Conservation (phyloP, 371 early-diverging fungal species). For the Blakeslea trispora region DNA sequence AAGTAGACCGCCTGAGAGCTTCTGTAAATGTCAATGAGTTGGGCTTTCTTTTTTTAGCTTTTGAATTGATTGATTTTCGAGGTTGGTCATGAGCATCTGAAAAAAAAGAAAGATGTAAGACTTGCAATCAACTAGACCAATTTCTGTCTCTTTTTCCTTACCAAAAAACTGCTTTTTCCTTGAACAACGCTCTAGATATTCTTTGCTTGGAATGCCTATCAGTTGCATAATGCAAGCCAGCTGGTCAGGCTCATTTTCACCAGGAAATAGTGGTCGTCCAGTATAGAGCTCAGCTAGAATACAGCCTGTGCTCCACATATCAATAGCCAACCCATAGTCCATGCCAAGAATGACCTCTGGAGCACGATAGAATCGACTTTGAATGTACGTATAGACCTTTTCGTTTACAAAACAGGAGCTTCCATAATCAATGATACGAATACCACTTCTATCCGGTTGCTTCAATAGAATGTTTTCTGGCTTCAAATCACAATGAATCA, state of each 20-base stretch:
- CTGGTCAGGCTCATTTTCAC: conserved; percentile 96
- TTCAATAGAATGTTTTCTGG: conserved; percentile 85
- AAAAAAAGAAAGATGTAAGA: neutral
- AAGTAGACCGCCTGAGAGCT: conserved; percentile 51
- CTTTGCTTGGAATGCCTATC: conserved; percentile 77
- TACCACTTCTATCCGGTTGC: conserved; percentile 52
- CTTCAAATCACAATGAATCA: conserved; percentile 97
- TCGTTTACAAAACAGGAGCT: conserved; percentile 79
- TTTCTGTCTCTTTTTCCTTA: too few relatives aligned
- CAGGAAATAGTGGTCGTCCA: conserved; percentile 92
- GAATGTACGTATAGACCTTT: conserved; percentile 91
- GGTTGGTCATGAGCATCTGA: conserved; percentile 69
- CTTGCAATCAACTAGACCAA: too few relatives aligned
- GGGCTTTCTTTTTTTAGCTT: conserved; percentile 83
- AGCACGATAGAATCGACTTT: conserved; percentile 94
- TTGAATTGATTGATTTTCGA: conserved; percentile 73
- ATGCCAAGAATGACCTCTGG: conserved; percentile 95
- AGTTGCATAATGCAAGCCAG: conserved; percentile 93
- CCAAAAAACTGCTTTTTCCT: conserved; percentile 88
- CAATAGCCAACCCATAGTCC: conserved; percentile 88
- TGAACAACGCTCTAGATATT: conserved; percentile 75
- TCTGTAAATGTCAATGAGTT: conserved; percentile 69
- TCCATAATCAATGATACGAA: conserved; percentile 95
- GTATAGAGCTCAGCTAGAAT: conserved; percentile 94
- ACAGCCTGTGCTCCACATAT: conserved; percentile 99